A percentile compares a stretch with the other conserved stretches of the same genome.
Conservation (phyloP, 1,139 yeast species). For the Zygoascus meyerae region DNA sequence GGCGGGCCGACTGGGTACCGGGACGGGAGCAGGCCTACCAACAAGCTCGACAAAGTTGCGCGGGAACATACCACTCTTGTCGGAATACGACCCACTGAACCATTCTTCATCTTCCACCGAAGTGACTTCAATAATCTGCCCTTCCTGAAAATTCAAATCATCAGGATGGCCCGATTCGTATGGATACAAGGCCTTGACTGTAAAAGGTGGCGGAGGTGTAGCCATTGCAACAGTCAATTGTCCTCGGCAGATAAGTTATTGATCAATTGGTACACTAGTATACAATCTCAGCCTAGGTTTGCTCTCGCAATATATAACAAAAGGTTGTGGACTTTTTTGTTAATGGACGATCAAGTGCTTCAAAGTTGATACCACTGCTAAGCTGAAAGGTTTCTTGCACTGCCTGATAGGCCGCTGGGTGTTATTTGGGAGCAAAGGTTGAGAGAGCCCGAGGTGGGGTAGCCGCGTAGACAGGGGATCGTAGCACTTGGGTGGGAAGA, state of each 20-base stretch:
- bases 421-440: too few species aligned
- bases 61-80: slow-evolving; percentile 77
- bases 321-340: too few species aligned
- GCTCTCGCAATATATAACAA: too few species aligned
- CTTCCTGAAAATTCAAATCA: slow-evolving; percentile 66
- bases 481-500: too few species aligned
- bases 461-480: too few species aligned
- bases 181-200: slow-evolving; percentile 63
- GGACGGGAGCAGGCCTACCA: slow-evolving; percentile 9
- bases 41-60: slow-evolving; percentile 63
- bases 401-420: too few species aligned
- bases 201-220: slow-evolving; percentile 47
- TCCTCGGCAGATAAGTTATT: not conserved
- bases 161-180: slow-evolving; percentile 78
- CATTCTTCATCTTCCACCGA: slow-evolving; percentile 86
- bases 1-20: slow-evolving; percentile 8
- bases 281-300: too few species aligned
- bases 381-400: too few species aligned
- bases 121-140: slow-evolving; percentile 66
- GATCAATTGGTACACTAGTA: too few species aligned
- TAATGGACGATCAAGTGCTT: too few species aligned
- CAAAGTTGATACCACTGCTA: too few species aligned
- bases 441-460: too few species aligned
- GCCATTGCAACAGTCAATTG: slow-evolving; percentile 9
- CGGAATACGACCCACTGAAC: slow-evolving; percentile 65